A percentile compares a stretch with the other conserved stretches of the same genome.
phyloP scores from a whole-genome alignment of 139 green algal species.

The Picochlorum costavermella region DNA sequence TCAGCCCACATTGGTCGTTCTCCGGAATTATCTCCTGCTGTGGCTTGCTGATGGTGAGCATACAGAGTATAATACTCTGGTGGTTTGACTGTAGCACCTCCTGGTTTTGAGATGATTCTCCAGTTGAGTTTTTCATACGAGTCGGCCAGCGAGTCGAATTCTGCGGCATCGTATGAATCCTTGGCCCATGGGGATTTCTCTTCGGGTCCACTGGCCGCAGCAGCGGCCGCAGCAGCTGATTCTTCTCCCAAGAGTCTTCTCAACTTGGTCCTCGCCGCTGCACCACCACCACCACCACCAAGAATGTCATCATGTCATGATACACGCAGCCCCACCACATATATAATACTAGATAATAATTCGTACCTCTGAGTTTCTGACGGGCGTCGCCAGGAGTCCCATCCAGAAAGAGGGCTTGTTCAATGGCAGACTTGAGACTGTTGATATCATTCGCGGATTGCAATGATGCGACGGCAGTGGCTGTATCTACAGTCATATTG shows the following conservation, averaged over 20 bases:
- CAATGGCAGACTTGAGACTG: conserved; percentile 54
- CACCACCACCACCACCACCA: neutral
- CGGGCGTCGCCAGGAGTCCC: conserved; percentile 57
- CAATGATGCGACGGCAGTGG: conserved; percentile 33
- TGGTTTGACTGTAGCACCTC: conserved; percentile 78
- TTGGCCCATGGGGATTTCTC: conserved; percentile 59
- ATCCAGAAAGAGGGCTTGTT: conserved; percentile 57
- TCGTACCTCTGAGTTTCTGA: conserved; percentile 67
- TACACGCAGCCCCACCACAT: neutral
- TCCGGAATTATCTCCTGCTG: conserved; percentile 59
- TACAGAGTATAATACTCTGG: conserved; percentile 77
- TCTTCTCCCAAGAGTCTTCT: conserved; percentile 47
- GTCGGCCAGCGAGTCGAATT: conserved; percentile 52
- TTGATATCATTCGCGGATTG: conserved; percentile 54
- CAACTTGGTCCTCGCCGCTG: conserved; percentile 61
- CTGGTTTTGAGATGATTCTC: conserved; percentile 81
- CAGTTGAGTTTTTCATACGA: conserved; percentile 81
- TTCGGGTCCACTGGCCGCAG: conserved; percentile 15
- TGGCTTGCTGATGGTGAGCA: conserved; percentile 48
- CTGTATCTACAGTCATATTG: conserved; percentile 20
- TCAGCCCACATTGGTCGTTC: conserved; percentile 91
- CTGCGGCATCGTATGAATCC: conserved; percentile 50
- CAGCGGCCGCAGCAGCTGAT: conserved; percentile 16
- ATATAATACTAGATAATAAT: neutral
- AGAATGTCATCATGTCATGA: too few relatives aligned